Conservation (phyloP, 768 basidiomycete species). For the Trametes coccinea region DNA sequence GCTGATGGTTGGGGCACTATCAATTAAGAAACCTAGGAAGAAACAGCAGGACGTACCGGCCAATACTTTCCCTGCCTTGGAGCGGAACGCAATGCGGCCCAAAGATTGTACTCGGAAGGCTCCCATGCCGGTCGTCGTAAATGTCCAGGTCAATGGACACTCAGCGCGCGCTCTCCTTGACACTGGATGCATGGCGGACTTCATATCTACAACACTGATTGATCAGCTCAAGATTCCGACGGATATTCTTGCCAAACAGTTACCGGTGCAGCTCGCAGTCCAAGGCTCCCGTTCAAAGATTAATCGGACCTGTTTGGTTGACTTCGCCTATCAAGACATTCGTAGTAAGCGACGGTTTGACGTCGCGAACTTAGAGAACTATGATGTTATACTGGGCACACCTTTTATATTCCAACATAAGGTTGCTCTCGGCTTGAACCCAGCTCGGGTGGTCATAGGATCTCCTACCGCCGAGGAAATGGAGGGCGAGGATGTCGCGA, state of each 20-base stretch:
- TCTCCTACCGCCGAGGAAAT: background rate
- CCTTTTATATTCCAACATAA: constrained; percentile 28
- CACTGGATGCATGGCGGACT: constrained; percentile 32
- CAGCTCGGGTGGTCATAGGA: background rate
- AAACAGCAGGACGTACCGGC: too few species aligned
- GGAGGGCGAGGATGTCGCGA: background rate
- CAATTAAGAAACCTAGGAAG: too few species aligned
- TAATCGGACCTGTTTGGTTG: constrained; percentile 11
- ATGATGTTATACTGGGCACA: constrained; percentile 30
- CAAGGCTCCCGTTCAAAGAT: constrained; percentile 34
- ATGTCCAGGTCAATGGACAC: constrained; percentile 24
- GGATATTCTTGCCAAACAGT: constrained; percentile 24
- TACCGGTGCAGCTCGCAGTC: constrained; percentile 33
- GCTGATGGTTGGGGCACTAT: too few species aligned
- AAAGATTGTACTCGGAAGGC: constrained; percentile 14
- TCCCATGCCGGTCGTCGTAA: constrained; percentile 15
- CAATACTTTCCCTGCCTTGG: too few species aligned
- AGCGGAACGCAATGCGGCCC: background rate
- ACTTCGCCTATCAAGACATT: constrained; percentile 8
- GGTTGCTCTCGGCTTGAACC: constrained; percentile 15
- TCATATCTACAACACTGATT: constrained; percentile 31
- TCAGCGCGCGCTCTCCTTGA: constrained; percentile 25
- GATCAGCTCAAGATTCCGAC: constrained; percentile 28
- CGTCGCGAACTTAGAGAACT: constrained; percentile 10
- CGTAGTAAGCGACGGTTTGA: constrained; percentile 2